Conservation (phyloP, 164 flowering plant species). For the Tinospora cordifolia region DNA sequence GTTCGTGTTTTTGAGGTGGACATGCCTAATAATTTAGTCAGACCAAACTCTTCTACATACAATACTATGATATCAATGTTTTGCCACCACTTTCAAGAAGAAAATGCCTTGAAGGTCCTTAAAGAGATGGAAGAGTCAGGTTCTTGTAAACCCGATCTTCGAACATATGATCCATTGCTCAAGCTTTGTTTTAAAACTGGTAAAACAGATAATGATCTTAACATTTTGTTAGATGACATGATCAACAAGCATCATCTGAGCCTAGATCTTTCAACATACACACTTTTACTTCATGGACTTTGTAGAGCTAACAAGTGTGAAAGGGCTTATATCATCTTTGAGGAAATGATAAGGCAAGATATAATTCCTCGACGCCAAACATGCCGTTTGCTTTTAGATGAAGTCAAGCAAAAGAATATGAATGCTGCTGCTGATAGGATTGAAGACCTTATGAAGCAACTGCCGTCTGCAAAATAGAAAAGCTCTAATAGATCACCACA, state of each 20-base stretch:
- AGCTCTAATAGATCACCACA: not conserved
- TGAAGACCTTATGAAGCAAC: constrained; percentile 43
- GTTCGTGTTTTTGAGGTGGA: constrained; percentile 47
- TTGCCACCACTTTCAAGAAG: constrained; percentile 40
- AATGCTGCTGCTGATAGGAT: constrained; percentile 45
- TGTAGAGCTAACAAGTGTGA: constrained; percentile 54
- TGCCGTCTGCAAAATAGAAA: constrained; percentile 20
- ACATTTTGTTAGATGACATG: constrained; percentile 49
- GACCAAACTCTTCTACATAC: constrained; percentile 60
- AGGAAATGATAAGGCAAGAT: constrained; percentile 54
- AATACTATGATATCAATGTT: constrained; percentile 69
- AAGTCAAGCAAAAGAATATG: constrained; percentile 44
- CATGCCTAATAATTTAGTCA: constrained; percentile 41
- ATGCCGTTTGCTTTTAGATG: constrained; percentile 55
- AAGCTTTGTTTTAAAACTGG: constrained; percentile 50
- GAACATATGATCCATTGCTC: constrained; percentile 59
- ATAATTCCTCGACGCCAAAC: constrained; percentile 51
- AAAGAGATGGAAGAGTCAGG: constrained; percentile 38
- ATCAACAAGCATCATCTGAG: constrained; percentile 61
- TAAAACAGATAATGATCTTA: constrained; percentile 28
- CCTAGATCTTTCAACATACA: constrained; percentile 55
- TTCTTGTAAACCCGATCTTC: constrained; percentile 58
- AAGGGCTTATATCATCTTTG: constrained; percentile 57
- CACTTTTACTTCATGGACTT: constrained; percentile 65
- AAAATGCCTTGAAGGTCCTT: constrained; percentile 42